phyloP scores from a whole-genome alignment of 352 stramenopile genomes.

The Blastocystis sp. region DNA sequence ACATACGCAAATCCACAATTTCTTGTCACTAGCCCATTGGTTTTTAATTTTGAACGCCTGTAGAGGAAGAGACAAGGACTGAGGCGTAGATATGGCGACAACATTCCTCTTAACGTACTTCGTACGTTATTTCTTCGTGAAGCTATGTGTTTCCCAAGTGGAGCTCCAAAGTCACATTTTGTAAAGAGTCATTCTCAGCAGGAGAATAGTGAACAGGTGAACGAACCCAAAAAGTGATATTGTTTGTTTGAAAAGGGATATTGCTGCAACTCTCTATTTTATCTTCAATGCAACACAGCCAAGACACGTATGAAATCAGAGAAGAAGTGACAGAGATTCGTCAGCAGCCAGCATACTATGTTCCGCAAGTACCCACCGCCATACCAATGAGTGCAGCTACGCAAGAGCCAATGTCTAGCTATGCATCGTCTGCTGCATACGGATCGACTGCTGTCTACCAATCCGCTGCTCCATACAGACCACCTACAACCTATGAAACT shows the following conservation, averaged over 20 bases:
- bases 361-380: neutral
- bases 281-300: neutral
- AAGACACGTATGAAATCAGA: conserved; percentile 13
- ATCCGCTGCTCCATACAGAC: neutral
- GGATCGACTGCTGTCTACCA: neutral
- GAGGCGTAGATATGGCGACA: neutral
- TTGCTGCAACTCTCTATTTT: neutral
- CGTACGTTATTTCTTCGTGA: neutral
- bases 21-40: neutral
- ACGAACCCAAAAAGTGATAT: neutral
- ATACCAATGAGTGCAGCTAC: neutral
- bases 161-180: neutral
- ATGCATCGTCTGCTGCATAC: neutral
- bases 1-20: neutral
- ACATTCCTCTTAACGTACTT: conserved; percentile 11
- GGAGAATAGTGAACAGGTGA: neutral
- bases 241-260: neutral
- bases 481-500: neutral
- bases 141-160: neutral
- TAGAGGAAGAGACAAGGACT: neutral
- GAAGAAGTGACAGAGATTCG: neutral
- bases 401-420: neutral
- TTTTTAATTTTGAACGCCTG: neutral
- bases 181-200: neutral
- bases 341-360: neutral